Percentiles rank a stretch among this genome's conserved stretches.
Conservation (phyloP, 495 filamentous ascomycete species). For the Neurospora africana region DNA sequence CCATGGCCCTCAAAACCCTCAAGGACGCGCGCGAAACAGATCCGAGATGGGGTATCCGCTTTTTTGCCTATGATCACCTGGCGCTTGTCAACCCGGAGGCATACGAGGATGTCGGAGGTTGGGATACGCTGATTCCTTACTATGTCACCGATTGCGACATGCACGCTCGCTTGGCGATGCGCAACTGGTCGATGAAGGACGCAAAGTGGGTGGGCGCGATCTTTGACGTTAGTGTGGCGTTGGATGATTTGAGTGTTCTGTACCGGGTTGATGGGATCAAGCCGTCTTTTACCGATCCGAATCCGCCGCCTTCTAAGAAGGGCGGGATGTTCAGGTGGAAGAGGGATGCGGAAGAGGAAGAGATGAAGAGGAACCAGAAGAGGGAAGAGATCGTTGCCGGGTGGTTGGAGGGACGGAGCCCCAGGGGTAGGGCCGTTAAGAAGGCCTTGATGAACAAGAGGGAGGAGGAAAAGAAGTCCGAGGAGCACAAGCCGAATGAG, state of each 20-base stretch:
- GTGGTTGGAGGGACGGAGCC: not conserved
- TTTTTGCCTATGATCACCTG: conserved; percentile 50
- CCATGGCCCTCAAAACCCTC: conserved; percentile 34
- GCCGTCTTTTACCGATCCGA: conserved; percentile 30
- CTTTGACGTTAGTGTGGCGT: conserved; percentile 38
- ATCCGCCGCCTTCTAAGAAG: conserved; percentile 19
- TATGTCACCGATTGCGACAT: conserved; percentile 53
- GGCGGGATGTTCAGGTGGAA: not conserved
- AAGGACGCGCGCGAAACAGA: conserved; percentile 17
- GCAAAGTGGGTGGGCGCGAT: conserved; percentile 35
- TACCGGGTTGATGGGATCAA: conserved; percentile 32
- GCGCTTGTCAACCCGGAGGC: conserved; percentile 46
- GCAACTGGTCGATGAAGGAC: conserved; percentile 36
- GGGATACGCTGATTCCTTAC: conserved; percentile 52
- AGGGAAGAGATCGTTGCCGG: not conserved
- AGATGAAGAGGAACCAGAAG: conserved; percentile 10
- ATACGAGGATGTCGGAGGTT: conserved; percentile 44
- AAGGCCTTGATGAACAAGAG: not conserved
- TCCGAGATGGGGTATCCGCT: conserved; percentile 39
- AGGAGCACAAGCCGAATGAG: not conserved
- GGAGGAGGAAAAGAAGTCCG: not conserved
- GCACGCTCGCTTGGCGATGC: conserved; percentile 43
- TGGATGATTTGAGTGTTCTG: conserved; percentile 37
- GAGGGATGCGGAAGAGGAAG: conserved; percentile 9
- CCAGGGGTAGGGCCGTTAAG: not conserved